phyloP scores from a whole-genome alignment of 768 basidiomycete species.

The Pleurotus giganteus region DNA sequence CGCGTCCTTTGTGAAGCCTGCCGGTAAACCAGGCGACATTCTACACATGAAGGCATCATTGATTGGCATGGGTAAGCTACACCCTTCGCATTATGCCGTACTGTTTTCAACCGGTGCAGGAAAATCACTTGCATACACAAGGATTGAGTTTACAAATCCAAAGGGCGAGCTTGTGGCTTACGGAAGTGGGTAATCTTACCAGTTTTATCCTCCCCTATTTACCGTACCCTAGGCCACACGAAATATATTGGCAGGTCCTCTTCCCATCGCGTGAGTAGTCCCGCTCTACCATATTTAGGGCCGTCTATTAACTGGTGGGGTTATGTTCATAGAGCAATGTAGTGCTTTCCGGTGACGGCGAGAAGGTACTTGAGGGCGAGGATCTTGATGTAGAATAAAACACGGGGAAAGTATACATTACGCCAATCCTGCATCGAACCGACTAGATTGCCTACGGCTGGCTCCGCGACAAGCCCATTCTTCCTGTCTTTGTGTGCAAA shows the following conservation, averaged over 20 bases:
- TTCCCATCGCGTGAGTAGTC: slow-evolving; percentile 35
- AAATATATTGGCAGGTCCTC: slow-evolving; percentile 80
- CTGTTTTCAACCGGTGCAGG: slow-evolving; percentile 38
- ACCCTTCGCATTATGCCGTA: background rate
- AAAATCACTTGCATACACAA: slow-evolving; percentile 76
- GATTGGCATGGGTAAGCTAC: slow-evolving; percentile 61
- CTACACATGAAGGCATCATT: slow-evolving; percentile 63
- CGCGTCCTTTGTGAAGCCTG: slow-evolving; percentile 73
- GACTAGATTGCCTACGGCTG: too few species aligned
- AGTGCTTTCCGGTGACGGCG: slow-evolving; percentile 78
- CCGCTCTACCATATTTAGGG: background rate
- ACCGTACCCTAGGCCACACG: slow-evolving; percentile 60
- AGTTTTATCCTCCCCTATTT: slow-evolving; percentile 8
- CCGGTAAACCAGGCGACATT: slow-evolving; percentile 67
- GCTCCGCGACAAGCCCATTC: too few species aligned
- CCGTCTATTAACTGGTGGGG: background rate
- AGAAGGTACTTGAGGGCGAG: slow-evolving; percentile 63
- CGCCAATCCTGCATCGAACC: too few species aligned
- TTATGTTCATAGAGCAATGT: slow-evolving; percentile 60
- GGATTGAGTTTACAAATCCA: slow-evolving; percentile 69
- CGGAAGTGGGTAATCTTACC: slow-evolving; percentile 54
- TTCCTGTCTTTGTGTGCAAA: too few species aligned
- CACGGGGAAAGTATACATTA: too few species aligned
- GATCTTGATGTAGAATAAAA: slow-evolving; percentile 37
- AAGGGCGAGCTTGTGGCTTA: slow-evolving; percentile 75